Percentiles rank a stretch among this genome's conserved stretches.
Evolutionary conservation across 768 basidiomycete species (phyloP).

Genomic region (Leucosporidium yakuticum): DNA sequence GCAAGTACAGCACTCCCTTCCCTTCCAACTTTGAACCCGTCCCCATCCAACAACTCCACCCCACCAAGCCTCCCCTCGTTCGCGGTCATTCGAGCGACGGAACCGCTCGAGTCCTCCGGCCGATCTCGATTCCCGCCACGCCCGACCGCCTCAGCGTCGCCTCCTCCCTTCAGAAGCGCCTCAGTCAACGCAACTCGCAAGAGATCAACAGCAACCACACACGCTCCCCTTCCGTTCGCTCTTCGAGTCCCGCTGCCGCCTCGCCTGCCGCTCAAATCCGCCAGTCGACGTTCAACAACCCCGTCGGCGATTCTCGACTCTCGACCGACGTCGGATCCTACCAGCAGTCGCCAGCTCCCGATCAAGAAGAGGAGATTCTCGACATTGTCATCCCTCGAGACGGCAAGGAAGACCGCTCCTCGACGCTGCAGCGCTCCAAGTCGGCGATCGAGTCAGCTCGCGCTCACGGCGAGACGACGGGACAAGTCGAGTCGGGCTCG

Average conservation of each 20-base stretch:
- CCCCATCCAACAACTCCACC: too few species aligned
- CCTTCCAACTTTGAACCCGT: too few species aligned
- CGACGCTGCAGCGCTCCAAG: background rate
- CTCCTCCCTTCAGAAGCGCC: background rate
- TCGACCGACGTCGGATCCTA: too few species aligned
- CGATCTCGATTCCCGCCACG: background rate
- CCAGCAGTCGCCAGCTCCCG: too few species aligned
- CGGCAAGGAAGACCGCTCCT: background rate
- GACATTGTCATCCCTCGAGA: background rate
- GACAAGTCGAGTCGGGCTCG: background rate
- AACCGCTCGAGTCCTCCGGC: background rate
- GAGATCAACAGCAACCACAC: too few species aligned
- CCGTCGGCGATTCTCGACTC: background rate
- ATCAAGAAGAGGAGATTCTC: too few species aligned
- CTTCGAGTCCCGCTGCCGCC: background rate
- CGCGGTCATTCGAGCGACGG: background rate
- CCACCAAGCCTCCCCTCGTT: background rate
- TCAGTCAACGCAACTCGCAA: background rate
- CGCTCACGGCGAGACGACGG: background rate
- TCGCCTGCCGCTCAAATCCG: background rate
- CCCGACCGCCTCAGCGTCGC: background rate
- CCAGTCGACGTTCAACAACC: background rate
- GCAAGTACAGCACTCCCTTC: too few species aligned
- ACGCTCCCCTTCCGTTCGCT: background rate
- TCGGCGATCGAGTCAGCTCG: conserved; percentile 1